A percentile compares a stretch with the other conserved stretches of the same genome.
phyloP scores from a whole-genome alignment of 2,329 filamentous ascomycete species.

The Gaeumannomyces tritici region DNA sequence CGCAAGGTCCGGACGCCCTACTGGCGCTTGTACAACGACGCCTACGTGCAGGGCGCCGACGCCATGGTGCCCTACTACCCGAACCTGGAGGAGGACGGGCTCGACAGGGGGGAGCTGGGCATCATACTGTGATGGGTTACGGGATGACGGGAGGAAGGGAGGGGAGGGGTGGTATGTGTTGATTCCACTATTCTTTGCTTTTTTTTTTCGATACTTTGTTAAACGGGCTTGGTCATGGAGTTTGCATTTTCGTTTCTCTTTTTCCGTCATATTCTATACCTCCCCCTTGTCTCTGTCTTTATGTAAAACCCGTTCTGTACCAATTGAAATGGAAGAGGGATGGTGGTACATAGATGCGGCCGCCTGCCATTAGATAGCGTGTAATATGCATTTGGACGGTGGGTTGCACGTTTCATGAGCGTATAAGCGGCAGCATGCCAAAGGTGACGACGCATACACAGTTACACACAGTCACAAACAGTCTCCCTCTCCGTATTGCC shows the following conservation, averaged over 20 bases:
- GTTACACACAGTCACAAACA: too few species aligned
- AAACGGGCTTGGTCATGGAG: neutral
- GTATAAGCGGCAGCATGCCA: neutral
- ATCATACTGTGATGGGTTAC: conserved; percentile 60
- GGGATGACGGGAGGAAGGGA: neutral
- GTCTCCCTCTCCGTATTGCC: too few species aligned
- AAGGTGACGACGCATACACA: too few species aligned
- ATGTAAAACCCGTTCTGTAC: neutral
- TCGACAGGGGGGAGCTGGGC: conserved; percentile 70
- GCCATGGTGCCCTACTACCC: conserved; percentile 96
- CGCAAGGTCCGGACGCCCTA: conserved; percentile 91
- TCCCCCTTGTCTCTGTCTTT: neutral
- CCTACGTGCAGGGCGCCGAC: conserved; percentile 88
- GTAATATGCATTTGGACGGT: neutral
- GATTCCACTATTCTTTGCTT: neutral
- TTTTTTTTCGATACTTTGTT: neutral
- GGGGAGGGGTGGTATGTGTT: neutral
- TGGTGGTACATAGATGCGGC: neutral
- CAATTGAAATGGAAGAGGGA: neutral
- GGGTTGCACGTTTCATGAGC: neutral
- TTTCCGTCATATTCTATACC: neutral
- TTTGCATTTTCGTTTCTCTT: neutral
- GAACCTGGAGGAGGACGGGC: conserved; percentile 68
- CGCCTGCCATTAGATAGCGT: neutral
- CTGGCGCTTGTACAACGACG: conserved; percentile 95